Percentiles rank a stretch among this genome's conserved stretches.
Conservation (phyloP, 371 early-diverging fungal genomes). For the Dichotomocladium elegans region DNA sequence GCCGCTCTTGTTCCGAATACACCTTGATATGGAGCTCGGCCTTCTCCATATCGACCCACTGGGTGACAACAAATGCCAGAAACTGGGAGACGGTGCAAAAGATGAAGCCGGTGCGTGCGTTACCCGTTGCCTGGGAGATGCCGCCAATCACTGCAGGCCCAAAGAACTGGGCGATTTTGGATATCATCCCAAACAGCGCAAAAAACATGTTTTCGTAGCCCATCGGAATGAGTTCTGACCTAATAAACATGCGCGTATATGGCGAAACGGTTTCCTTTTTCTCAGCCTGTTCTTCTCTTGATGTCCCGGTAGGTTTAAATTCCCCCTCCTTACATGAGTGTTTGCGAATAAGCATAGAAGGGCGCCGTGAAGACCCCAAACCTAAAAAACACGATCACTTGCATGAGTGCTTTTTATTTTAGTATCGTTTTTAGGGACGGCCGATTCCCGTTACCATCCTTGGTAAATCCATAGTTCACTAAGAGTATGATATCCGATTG, state of each 20-base stretch:
- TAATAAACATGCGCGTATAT: background rate
- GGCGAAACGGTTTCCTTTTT: too few species aligned
- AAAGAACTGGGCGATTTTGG: slow-evolving; percentile 60
- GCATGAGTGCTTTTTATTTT: too few species aligned
- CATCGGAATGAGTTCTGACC: slow-evolving; percentile 47
- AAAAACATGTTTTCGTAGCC: slow-evolving; percentile 56
- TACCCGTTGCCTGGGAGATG: slow-evolving; percentile 37
- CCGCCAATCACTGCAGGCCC: slow-evolving; percentile 60
- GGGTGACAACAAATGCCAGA: slow-evolving; percentile 11
- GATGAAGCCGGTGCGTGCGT: slow-evolving; percentile 9
- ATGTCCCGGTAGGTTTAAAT: too few species aligned
- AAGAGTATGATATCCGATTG: slow-evolving; percentile 23
- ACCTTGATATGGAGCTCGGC: slow-evolving; percentile 14
- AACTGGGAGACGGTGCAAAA: slow-evolving; percentile 10
- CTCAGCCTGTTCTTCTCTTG: too few species aligned
- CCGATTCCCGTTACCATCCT: slow-evolving; percentile 19
- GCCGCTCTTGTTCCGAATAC: slow-evolving; percentile 21
- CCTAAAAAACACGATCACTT: background rate
- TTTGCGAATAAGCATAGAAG: slow-evolving; percentile 31
- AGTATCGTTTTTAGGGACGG: background rate
- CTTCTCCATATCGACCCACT: slow-evolving; percentile 10
- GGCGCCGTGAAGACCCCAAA: slow-evolving; percentile 41
- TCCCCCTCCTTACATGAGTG: slow-evolving; percentile 30
- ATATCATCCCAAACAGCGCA: slow-evolving; percentile 54
- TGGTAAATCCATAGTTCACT: slow-evolving; percentile 37